Evolutionary conservation across 2,329 filamentous ascomycete genomes (phyloP), one percentile per base, ranked within the genome.

Genomic region (Calonectria fujianensis): DNA sequence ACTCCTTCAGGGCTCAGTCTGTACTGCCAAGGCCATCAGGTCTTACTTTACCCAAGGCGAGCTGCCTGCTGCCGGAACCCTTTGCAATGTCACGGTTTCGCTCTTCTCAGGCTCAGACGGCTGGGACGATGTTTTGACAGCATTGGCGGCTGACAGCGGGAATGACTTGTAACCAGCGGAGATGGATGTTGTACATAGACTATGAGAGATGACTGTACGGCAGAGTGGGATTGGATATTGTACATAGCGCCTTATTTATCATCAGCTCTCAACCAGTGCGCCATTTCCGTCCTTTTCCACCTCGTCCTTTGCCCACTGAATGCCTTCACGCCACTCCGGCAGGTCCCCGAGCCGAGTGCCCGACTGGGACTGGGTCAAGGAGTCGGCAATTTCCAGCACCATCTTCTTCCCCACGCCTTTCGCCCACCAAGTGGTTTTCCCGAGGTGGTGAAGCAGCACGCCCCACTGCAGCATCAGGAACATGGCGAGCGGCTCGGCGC

Each of bases 381-480:
- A 66, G 20, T 75, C 77, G 0, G 79, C 80, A 1, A 81, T 54
- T 35, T 81, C 79, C 1, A 69, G 57, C 5, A 81, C 79, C 76
- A 81, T 78, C 64, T 59, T 75, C 29, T 69, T 73, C 0, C 79
- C 79, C n/a, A 81, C 76, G 0, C 77, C 75, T 4, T 77, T 78
- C 32, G 78, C 76, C 79, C 79, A 81, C 79, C 79, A 81, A n/a
- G 75, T 77, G n/a, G 74, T 61, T 45, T 75, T 76, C 0, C 79
- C 79, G 16, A 81, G 51, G 5, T 73, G 61, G 10, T 82, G 74
- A 16, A 86, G 75, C 68, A 85, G 78, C 24, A 86, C 83, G 1
- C 82, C 81, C 84, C 85, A 86, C 61, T 85, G 83, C 79, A 86
- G 79, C 69, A 85, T 74, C 4, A 86, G 78, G 18, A 86, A 81